These are phyloP conservation scores for Venustampulla echinocandica DNA, from an alignment of 495 filamentous ascomycete species.

Conservation along the genomic window DNA sequence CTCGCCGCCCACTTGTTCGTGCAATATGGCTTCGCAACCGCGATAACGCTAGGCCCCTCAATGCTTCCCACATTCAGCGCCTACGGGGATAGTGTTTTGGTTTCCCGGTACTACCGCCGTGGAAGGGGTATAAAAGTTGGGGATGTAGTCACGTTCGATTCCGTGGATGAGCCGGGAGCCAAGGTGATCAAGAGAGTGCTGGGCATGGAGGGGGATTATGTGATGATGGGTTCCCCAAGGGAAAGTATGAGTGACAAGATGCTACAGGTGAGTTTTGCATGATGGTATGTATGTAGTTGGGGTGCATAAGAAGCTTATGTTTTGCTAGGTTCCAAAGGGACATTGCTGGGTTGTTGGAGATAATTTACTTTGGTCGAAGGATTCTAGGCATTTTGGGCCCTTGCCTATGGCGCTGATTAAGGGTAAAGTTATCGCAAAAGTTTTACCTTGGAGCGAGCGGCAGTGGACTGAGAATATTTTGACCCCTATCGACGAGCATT, in stretches of 20 bases:
- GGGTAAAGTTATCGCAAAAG: conserved; percentile 72
- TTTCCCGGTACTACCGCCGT: conserved; percentile 53
- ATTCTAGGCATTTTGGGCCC: conserved; percentile 80
- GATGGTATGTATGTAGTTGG: no score
- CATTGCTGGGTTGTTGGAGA: conserved; percentile 88
- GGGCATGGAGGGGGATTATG: conserved; percentile 86
- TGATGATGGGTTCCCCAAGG: conserved; percentile 58
- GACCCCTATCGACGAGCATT: conserved; percentile 21
- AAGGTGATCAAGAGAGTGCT: conserved; percentile 72
- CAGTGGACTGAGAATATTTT: conserved; percentile 45
- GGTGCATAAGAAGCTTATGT: no score
- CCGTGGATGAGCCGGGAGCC: conserved; percentile 57
- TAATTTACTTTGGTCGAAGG: conserved; percentile 71
- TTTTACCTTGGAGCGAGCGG: conserved; percentile 43
- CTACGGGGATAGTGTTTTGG: conserved; percentile 55
- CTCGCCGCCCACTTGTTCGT: conserved; percentile 50
- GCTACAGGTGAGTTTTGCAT: conserved; percentile 63
- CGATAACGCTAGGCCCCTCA: conserved; percentile 54
- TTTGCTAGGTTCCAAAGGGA: conserved; percentile 73
- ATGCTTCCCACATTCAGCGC: conserved; percentile 74
- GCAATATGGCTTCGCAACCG: conserved; percentile 41
- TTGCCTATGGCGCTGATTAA: conserved; percentile 74
- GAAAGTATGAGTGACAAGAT: conserved; percentile 42
- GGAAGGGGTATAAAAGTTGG: conserved; percentile 68
- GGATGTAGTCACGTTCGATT: conserved; percentile 69